Evolutionary conservation across 495 filamentous ascomycete genomes (phyloP), one percentile per base, ranked within the genome.

Genomic region (Aspergillus cristatus): DNA sequence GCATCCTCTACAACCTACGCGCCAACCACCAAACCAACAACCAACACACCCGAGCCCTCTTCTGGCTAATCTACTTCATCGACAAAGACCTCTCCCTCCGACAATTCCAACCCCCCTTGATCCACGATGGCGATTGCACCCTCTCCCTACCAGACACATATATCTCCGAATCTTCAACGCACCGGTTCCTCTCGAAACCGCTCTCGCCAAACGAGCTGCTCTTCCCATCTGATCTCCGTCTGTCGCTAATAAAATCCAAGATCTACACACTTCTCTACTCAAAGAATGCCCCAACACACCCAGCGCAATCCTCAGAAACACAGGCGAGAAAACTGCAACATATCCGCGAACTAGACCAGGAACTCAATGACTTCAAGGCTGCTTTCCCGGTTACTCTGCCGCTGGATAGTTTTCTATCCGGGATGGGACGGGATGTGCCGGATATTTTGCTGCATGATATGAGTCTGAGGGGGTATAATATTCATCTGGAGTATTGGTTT

Each of bases 61-160:
- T 65, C 42, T 63, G 62, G 62, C 40, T 57, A 7, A 58, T 52
- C 35, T 65, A 63, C 38, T 40, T 40, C 10, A 32, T 54, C 10
- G 62, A 64, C 32, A 62, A 58, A 18, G 51, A 61, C 33, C 40
- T 59, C 14, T 53, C 53, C 6, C 53, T 59, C 10, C 53, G 56
- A 8, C 45, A 46, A 18, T 30, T 41, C 7, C 46, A 50, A 18
- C 50, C 57, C 6, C 58, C 56, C 1, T 26, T 53, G 11, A 45
- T 64, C 2, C 51, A 55, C 7, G 57, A 58, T 7, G 41, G 36
- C 13, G 43, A 59, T 18, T 63, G 58, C 20, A 60, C 64, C 22
- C 15, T 64, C 7, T 45, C 52, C 13, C 43, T 58, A 7, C 52
- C 62, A 11, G 34, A 33, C 0, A 45, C 37, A 12, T 60, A 60